phyloP scores from a whole-genome alignment of 139 green algal genomes.

The Diplosphaera chodatii region DNA sequence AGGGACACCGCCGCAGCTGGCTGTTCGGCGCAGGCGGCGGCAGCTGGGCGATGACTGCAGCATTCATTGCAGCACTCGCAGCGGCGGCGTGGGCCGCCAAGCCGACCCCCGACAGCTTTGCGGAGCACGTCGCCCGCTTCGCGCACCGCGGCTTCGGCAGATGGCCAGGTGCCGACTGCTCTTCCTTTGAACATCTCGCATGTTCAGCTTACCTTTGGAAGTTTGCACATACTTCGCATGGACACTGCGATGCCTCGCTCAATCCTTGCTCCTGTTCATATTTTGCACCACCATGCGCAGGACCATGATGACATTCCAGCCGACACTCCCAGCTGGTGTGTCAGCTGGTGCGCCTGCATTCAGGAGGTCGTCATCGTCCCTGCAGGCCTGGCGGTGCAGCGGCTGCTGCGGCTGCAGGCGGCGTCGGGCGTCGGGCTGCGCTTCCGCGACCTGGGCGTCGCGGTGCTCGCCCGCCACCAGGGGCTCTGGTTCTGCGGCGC shows the following conservation, averaged over 20 bases:
- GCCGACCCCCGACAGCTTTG: slow-evolving; percentile 3
- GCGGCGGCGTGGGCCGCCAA: not conserved
- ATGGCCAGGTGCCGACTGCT: slow-evolving; percentile 7
- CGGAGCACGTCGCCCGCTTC: not conserved
- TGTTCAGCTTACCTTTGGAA: too few relatives aligned
- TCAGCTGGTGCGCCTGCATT: too few relatives aligned
- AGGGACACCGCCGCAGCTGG: too few relatives aligned
- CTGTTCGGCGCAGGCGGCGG: too few relatives aligned
- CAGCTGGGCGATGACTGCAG: not conserved
- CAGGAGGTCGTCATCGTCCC: too few relatives aligned
- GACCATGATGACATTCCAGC: too few relatives aligned
- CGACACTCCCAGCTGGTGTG: too few relatives aligned
- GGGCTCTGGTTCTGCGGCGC: slow-evolving; percentile 4
- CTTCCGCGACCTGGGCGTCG: not conserved
- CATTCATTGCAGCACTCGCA: not conserved
- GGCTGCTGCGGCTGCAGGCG: slow-evolving; percentile 4
- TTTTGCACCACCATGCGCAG: too few relatives aligned
- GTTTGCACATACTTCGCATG: too few relatives aligned
- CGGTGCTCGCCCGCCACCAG: slow-evolving; percentile 3
- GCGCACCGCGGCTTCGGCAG: not conserved
- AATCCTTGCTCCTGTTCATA: too few relatives aligned
- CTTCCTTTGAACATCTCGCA: not conserved
- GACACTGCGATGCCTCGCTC: too few relatives aligned
- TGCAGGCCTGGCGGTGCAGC: slow-evolving; percentile 4
- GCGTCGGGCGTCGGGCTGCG: not conserved